Conservation (phyloP, 495 filamentous ascomycete species). For the Penicillium chermesinum region DNA sequence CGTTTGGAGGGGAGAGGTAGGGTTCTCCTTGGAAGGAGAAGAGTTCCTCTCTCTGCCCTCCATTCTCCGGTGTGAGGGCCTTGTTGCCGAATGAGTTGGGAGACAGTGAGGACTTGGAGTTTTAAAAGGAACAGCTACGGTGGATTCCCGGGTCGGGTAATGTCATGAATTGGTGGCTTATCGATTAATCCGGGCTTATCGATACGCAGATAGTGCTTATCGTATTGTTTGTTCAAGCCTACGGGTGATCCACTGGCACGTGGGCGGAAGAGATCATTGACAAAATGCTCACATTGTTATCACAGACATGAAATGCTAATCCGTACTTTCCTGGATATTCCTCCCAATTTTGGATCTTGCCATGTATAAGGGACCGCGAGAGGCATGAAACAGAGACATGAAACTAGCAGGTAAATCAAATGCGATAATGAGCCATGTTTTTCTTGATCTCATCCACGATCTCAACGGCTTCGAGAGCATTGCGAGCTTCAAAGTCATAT, state of each 20-base stretch:
- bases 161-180: too few relatives aligned
- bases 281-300: background rate
- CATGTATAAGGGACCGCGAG: too few relatives aligned
- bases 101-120: too few relatives aligned
- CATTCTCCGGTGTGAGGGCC: too few relatives aligned
- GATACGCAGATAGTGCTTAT: background rate
- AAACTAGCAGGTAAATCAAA: slow-evolving; percentile 18
- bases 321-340: background rate
- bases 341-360: background rate
- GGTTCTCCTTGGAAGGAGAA: background rate
- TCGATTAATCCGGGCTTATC: too few relatives aligned
- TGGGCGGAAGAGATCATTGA: background rate
- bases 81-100: too few relatives aligned
- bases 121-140: too few relatives aligned
- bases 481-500: slow-evolving; percentile 93
- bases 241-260: background rate
- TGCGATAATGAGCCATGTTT: slow-evolving; percentile 50
- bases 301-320: background rate
- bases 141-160: too few relatives aligned
- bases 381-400: background rate
- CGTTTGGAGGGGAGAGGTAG: slow-evolving; percentile 7
- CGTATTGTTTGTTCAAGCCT: background rate
- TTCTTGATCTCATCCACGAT: slow-evolving; percentile 82
- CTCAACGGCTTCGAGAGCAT: slow-evolving; percentile 71
- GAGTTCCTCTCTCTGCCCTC: background rate